Evolutionary conservation across 1,284 basidiomycete species (phyloP).

Genomic region (Malassezia sp.): DNA sequence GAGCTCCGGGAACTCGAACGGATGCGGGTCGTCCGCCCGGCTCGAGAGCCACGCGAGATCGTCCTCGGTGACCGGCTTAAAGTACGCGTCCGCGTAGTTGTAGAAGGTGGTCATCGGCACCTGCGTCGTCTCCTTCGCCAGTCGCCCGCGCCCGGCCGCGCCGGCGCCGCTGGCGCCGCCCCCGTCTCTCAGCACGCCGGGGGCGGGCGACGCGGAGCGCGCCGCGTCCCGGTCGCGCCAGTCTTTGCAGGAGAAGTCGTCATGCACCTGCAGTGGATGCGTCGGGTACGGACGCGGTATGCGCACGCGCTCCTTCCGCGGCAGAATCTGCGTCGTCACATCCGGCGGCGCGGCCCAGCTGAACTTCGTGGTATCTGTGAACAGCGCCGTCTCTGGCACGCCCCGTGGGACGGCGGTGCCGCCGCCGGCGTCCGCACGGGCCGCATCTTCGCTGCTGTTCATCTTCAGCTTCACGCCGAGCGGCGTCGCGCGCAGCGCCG

Average conservation of each 20-base stretch:
- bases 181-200: background rate
- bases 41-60: constrained; percentile 44
- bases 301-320: constrained; percentile 20
- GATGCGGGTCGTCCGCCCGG: constrained; percentile 65
- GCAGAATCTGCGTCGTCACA: constrained; percentile 17
- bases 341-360: constrained; percentile 10
- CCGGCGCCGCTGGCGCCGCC: background rate
- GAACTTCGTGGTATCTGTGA: constrained; percentile 12
- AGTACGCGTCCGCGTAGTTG: constrained; percentile 40
- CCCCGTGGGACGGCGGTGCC: background rate
- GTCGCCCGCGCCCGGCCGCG: constrained; percentile 5
- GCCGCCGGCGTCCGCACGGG: background rate
- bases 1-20: constrained; percentile 71
- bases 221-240: constrained; percentile 34
- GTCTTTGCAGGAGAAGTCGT: constrained; percentile 37
- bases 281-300: constrained; percentile 29
- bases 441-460: background rate
- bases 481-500: background rate
- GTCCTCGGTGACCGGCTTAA: constrained; percentile 45
- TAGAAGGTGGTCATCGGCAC: constrained; percentile 40
- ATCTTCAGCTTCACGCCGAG: constrained; percentile 9
- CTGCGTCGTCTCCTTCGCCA: constrained; percentile 28
- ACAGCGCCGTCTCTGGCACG: constrained; percentile 6
- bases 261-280: constrained; percentile 35
- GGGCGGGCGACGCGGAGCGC: constrained; percentile 1